Evolutionary conservation across 176 grass and related monocot species (phyloP).

Genomic region (Urochloa ruziziensis): DNA sequence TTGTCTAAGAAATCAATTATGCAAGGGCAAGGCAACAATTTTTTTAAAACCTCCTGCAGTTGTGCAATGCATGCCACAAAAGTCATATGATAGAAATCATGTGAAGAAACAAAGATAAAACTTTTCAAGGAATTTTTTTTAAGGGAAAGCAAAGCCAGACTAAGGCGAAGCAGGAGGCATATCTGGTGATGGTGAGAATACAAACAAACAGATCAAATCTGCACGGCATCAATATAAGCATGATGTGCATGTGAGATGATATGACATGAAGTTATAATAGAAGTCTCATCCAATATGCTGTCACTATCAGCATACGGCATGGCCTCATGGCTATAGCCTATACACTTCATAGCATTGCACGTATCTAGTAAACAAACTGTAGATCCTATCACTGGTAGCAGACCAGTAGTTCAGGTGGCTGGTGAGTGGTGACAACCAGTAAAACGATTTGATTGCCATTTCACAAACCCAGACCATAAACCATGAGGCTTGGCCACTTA

Average conservation of each 20-base stretch:
- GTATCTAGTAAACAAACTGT: constrained; percentile 3
- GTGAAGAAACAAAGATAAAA: not conserved
- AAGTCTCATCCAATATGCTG: not conserved
- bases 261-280: constrained; percentile 31
- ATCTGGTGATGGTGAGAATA: constrained; percentile 3
- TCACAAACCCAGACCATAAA: not conserved
- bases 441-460: not conserved
- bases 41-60: not conserved
- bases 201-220: constrained; percentile 1
- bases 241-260: not conserved
- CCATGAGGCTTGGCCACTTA: constrained; percentile 49
- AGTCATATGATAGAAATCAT: not conserved
- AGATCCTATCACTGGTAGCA: not conserved
- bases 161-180: not conserved
- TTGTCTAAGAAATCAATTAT: not conserved
- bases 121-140: not conserved
- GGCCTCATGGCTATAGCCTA: not conserved
- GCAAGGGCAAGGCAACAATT: not conserved
- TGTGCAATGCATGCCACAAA: not conserved
- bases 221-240: not conserved
- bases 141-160: not conserved
- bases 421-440: not conserved
- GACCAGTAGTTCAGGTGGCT: not conserved
- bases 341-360: not conserved
- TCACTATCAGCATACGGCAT: constrained; percentile 3